A percentile compares a stretch with the other conserved stretches of the same genome.
These are phyloP conservation scores for Stephania cephalantha DNA, from an alignment of 164 flowering plant species.

Conservation along the genomic window DNA sequence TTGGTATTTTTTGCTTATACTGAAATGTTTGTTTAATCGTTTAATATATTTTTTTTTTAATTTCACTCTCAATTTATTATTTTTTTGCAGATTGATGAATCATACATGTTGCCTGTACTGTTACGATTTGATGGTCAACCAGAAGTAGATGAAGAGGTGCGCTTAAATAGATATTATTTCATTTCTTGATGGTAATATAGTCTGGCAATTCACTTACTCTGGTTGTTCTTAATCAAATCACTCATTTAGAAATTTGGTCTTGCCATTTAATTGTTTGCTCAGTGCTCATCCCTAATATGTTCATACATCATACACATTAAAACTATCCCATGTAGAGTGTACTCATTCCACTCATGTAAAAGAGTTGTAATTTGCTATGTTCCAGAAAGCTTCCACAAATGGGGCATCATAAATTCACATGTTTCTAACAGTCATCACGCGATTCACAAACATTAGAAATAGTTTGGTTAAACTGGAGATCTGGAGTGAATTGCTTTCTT, in stretches of 20 bases:
- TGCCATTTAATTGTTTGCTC: not conserved
- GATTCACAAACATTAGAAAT: not conserved
- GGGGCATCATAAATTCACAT: not conserved
- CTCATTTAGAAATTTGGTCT: not conserved
- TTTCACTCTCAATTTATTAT: slow-evolving; percentile 5
- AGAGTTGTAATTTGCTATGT: too few relatives aligned
- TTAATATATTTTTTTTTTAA: slow-evolving; percentile 1
- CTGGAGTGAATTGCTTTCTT: not conserved
- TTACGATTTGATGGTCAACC: slow-evolving; percentile 92
- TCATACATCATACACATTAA: too few relatives aligned
- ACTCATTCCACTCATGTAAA: too few relatives aligned
- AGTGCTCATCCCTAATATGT: too few relatives aligned
- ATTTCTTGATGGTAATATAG: not conserved
- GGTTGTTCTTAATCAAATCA: not conserved
- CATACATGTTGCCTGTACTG: slow-evolving; percentile 88
- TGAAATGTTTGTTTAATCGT: not conserved
- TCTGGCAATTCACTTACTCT: not conserved
- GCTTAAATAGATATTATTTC: slow-evolving; percentile 12
- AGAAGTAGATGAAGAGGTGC: slow-evolving; percentile 89
- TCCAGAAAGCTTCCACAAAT: too few relatives aligned
- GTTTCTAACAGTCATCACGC: not conserved
- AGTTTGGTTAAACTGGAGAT: not conserved
- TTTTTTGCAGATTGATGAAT: slow-evolving; percentile 66
- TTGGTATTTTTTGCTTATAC: not conserved
- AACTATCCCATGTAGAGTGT: too few relatives aligned